A percentile compares a stretch with the other conserved stretches of the same genome.
phyloP scores from a whole-genome alignment of 2,329 filamentous ascomycete species.

The Didymella keratinophila region DNA sequence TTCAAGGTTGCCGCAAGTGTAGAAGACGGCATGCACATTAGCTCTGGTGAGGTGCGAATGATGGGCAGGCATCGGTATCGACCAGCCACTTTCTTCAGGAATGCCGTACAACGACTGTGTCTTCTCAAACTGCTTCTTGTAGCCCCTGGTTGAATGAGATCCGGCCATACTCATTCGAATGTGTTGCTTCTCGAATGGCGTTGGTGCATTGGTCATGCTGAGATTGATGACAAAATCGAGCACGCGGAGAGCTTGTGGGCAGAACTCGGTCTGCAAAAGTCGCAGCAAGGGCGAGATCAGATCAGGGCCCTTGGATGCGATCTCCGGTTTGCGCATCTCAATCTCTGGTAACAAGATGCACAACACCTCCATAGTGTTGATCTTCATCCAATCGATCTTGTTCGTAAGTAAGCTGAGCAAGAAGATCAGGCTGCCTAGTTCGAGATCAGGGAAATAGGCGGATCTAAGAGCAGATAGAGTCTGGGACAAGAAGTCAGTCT shows the following conservation, averaged over 20 bases:
- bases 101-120: slow-evolving; percentile 97
- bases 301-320: slow-evolving; percentile 90
- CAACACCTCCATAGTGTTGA: slow-evolving; percentile 90
- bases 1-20: slow-evolving; percentile 74
- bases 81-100: slow-evolving; percentile 94
- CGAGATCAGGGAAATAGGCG: slow-evolving; percentile 80
- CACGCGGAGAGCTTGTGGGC: slow-evolving; percentile 88
- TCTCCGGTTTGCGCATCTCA: slow-evolving; percentile 90
- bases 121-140: slow-evolving; percentile 92
- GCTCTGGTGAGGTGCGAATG: slow-evolving; percentile 85
- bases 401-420: slow-evolving; percentile 92
- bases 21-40: slow-evolving; percentile 96
- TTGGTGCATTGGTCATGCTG: slow-evolving; percentile 80
- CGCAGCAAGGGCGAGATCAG: slow-evolving; percentile 91
- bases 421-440: slow-evolving; percentile 87
- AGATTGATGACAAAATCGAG: slow-evolving; percentile 96
- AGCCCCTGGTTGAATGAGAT: slow-evolving; percentile 77
- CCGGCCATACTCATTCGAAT: slow-evolving; percentile 98
- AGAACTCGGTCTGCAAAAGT: slow-evolving; percentile 90
- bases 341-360: slow-evolving; percentile 85
- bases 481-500: slow-evolving; percentile 78
- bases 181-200: slow-evolving; percentile 90
- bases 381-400: slow-evolving; percentile 84
- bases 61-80: slow-evolving; percentile 88
- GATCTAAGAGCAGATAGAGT: slow-evolving; percentile 77